Evolutionary conservation across 805 yeast genomes (phyloP).

Genomic region (Lipomyces yamadae): DNA sequence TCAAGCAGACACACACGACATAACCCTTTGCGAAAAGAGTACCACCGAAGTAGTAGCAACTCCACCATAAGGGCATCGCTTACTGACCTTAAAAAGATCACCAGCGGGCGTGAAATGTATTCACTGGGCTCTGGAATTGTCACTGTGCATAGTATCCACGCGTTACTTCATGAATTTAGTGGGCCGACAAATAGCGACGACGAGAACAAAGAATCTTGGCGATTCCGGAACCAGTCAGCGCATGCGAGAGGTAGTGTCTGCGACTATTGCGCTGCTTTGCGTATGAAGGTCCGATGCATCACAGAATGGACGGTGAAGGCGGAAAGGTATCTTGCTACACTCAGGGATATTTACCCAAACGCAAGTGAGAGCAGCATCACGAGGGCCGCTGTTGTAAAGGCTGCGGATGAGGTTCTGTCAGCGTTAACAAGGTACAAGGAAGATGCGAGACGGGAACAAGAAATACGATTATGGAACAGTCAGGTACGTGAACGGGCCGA

Average conservation of each 20-base stretch:
- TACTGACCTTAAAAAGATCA: not conserved
- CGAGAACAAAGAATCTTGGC: not conserved
- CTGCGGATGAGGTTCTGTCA: not conserved
- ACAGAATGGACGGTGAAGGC: conserved; percentile 1
- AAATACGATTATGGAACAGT: not conserved
- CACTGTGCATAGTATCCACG: not conserved
- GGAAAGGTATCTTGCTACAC: not conserved
- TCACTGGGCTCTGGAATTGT: not conserved
- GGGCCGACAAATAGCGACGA: not conserved
- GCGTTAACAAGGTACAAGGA: not conserved
- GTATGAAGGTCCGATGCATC: not conserved
- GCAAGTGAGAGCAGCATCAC: not conserved
- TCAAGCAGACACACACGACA: not conserved
- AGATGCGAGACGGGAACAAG: not conserved
- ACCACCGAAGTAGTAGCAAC: not conserved
- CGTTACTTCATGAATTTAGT: not conserved
- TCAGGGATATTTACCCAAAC: not conserved
- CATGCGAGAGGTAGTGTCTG: not conserved
- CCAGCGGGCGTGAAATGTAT: not conserved
- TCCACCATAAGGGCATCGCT: not conserved
- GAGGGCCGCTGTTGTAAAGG: not conserved
- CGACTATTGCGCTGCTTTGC: not conserved
- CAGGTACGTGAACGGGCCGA: not conserved
- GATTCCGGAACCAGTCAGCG: not conserved
- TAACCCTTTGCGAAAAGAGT: not conserved